Evolutionary conservation across 2,329 filamentous ascomycete species (phyloP).

Genomic region (Alternaria panax): DNA sequence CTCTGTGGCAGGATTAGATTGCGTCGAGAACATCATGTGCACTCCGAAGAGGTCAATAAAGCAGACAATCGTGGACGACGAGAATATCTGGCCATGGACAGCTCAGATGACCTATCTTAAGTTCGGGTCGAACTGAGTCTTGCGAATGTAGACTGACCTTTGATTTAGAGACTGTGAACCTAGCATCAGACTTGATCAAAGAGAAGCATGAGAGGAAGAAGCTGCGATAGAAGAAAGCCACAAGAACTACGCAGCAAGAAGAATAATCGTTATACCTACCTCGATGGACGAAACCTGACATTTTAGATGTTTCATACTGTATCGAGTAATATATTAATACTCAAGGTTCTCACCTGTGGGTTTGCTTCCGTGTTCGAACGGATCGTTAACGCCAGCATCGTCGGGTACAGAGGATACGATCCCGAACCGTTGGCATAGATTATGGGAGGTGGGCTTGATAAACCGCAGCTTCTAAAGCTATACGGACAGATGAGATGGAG

Average conservation of each 20-base stretch:
- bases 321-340: neutral
- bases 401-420: neutral
- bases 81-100: neutral
- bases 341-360: neutral
- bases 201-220: neutral
- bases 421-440: neutral
- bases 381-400: neutral
- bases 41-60: neutral
- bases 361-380: neutral
- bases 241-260: neutral
- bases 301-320: neutral
- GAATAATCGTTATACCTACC: neutral
- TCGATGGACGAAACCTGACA: neutral
- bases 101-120: neutral
- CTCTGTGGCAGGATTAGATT: neutral
- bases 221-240: neutral
- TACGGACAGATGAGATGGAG: accelerated
- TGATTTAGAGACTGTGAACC: neutral
- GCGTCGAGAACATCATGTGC: neutral
- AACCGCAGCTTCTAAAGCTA: neutral
- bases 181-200: neutral
- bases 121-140: neutral
- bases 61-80: accelerated
- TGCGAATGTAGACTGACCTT: neutral
- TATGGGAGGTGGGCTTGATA: neutral